Evolutionary conservation across 1,139 yeast genomes (phyloP).

Genomic region (Candida buenavistaensis): DNA sequence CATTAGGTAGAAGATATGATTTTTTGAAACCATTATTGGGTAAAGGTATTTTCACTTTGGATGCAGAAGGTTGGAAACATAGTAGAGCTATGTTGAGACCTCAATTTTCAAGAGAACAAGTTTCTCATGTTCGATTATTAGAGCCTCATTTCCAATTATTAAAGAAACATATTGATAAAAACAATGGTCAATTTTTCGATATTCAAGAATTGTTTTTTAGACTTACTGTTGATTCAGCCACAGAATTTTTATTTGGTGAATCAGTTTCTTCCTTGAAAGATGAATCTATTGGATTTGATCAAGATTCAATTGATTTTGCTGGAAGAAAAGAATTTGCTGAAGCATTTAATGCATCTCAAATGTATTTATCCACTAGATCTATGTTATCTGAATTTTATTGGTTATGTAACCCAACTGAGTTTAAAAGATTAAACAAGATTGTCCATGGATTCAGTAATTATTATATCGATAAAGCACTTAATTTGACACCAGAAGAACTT

Average conservation of each 20-base stretch:
- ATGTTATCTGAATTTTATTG: conserved; percentile 30
- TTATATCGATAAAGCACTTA: conserved; percentile 32
- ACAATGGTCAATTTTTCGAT: conserved; percentile 28
- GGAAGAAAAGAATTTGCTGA: conserved; percentile 25
- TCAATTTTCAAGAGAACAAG: conserved; percentile 52
- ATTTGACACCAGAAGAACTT: conserved; percentile 22
- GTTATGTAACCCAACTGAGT: conserved; percentile 23
- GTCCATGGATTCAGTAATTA: conserved; percentile 31
- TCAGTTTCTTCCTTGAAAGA: conserved; percentile 34
- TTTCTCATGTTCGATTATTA: conserved; percentile 45
- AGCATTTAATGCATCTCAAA: conserved; percentile 32
- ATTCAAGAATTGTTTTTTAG: conserved; percentile 37
- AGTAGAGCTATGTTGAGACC: conserved; percentile 56
- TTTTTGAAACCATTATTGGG: conserved; percentile 47
- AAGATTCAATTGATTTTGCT: conserved; percentile 17
- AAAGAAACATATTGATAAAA: conserved; percentile 28
- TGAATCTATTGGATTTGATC: conserved; percentile 25
- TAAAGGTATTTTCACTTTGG: conserved; percentile 55
- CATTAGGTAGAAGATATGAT: conserved; percentile 44
- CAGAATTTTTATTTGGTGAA: conserved; percentile 43
- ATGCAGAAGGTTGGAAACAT: conserved; percentile 57
- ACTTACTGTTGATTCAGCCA: conserved; percentile 42
- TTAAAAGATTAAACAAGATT: conserved; percentile 18
- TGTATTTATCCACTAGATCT: conserved; percentile 28
- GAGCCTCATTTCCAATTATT: conserved; percentile 45